Base-by-base conservation (phyloP, 2,329 filamentous ascomycete genomes). In the Diaporthe nobilis region DNA sequence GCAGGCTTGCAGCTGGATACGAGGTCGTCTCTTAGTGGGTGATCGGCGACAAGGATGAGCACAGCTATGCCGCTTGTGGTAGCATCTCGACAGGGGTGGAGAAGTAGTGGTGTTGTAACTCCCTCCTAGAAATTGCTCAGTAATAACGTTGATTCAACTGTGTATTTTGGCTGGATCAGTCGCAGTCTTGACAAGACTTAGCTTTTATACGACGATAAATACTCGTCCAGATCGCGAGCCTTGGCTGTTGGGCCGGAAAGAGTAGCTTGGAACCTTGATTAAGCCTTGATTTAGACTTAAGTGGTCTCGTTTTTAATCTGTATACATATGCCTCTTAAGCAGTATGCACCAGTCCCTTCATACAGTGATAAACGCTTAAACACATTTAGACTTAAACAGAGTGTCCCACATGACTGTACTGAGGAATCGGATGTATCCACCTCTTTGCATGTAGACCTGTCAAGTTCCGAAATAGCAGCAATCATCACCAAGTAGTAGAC, bases 21-120 rank as follows among this genome's bases (percentile, higher is more conserved):
- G 49, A 70, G 65, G 49, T 70, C 49, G 65, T 55, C 34, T 22
- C 49, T 20, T 70, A 70, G 65, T 70, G 65, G 65, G 34, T 42
- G 49, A 70, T 55, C 49, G 20, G 34, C n/a, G 28, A 55, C 65
- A 53, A 37, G 65, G 65, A 55, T 70, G n/a, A 39, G 22, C 13
- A 28, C 49, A 31, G 65, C 65, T 70, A 70, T 39, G 9, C 65
- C 65, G 42, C 15, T 28, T 25, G 17, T 20, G 65, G 65, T 53
- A 42, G 25, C 31, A 51, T 37, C 44, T 25, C 17, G 49, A 39
- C 65, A 70, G 65, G 65, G 65, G 65, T 65, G 8, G 17, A 63
- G n/a, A n/a, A 9, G 9, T 10, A 28, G 15, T 47, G 9, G 4
- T 31, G 39, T 9, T 44, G 28, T 34, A 12, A 34, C 44, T 15